phyloP scores from a whole-genome alignment of 257 asterid species.

The Plantago major region DNA sequence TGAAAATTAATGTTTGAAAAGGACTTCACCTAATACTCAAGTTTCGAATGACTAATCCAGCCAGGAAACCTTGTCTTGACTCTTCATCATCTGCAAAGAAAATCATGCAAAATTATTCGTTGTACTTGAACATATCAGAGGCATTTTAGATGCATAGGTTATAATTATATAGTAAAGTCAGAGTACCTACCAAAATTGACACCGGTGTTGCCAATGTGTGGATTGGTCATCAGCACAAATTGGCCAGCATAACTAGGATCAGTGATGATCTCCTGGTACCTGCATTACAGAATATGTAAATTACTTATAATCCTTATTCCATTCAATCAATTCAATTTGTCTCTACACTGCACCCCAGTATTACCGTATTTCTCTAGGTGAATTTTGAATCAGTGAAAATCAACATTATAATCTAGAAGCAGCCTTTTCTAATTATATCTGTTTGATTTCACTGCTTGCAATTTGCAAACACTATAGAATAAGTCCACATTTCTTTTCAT shows the following conservation, averaged over 20 bases:
- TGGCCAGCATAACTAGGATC: constrained; percentile 99
- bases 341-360: not conserved
- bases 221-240: constrained; percentile 91
- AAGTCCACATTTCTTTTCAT: no score
- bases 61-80: constrained; percentile 80
- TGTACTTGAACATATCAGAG: not conserved
- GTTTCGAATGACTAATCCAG: constrained; percentile 82
- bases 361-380: not conserved
- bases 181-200: constrained; percentile 69
- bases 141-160: constrained; percentile 8
- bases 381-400: no score
- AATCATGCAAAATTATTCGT: constrained; percentile 13
- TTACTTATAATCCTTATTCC: not conserved
- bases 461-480: no score
- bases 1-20: constrained; percentile 5
- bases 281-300: constrained; percentile 18
- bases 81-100: constrained; percentile 74
- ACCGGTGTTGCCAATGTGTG: constrained; percentile 95
- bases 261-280: constrained; percentile 95
- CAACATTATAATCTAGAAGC: no score
- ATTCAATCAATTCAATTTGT: not conserved
- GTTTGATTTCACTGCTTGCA: no score
- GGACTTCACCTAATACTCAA: constrained; percentile 70
- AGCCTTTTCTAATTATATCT: no score
- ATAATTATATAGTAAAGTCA: constrained; percentile 9